A percentile compares a stretch with the other conserved stretches of the same genome.
These are phyloP conservation scores for Salvia splendens DNA, from an alignment of 257 asterid species.

Conservation along the genomic window DNA sequence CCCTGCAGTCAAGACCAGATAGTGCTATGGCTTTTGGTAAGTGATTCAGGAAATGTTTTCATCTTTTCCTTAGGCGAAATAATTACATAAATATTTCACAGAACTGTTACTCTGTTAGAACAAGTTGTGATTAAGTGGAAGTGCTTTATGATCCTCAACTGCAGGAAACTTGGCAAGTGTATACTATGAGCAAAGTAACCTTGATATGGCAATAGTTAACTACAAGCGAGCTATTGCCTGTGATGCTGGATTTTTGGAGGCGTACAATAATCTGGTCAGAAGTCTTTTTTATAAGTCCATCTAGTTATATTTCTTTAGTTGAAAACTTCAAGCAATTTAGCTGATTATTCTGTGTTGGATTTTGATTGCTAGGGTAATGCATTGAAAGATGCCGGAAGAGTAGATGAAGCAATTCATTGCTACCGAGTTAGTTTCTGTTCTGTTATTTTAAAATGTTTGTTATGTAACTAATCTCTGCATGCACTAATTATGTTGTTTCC, in stretches of 20 bases:
- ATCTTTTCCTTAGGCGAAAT: background rate
- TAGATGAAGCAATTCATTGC: conserved; percentile 92
- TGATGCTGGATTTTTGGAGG: conserved; percentile 91
- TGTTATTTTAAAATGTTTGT: conserved; percentile 21
- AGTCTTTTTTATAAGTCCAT: conserved; percentile 15
- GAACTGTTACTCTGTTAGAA: background rate
- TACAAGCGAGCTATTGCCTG: conserved; percentile 93
- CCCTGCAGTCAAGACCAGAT: conserved; percentile 92
- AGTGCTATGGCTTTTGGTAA: conserved; percentile 92
- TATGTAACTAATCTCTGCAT: conserved; percentile 18
- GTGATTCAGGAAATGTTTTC: conserved; percentile 29
- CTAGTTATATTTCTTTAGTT: conserved; percentile 10
- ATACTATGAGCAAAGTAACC: conserved; percentile 92
- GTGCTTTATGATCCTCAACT: conserved; percentile 26
- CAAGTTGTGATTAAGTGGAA: background rate
- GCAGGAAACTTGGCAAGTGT: conserved; percentile 94
- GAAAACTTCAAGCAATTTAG: conserved; percentile 12
- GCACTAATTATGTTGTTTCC: conserved; percentile 33
- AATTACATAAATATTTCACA: conserved; percentile 6
- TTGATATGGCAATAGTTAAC: conserved; percentile 89
- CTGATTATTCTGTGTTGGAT: conserved; percentile 22
- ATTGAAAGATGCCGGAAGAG: conserved; percentile 92
- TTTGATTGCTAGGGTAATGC: conserved; percentile 77
- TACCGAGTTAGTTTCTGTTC: conserved; percentile 65
- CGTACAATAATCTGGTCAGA: conserved; percentile 91